Evolutionary conservation across 2,329 filamentous ascomycete genomes (phyloP).

Genomic region (Penicillium sp.): DNA sequence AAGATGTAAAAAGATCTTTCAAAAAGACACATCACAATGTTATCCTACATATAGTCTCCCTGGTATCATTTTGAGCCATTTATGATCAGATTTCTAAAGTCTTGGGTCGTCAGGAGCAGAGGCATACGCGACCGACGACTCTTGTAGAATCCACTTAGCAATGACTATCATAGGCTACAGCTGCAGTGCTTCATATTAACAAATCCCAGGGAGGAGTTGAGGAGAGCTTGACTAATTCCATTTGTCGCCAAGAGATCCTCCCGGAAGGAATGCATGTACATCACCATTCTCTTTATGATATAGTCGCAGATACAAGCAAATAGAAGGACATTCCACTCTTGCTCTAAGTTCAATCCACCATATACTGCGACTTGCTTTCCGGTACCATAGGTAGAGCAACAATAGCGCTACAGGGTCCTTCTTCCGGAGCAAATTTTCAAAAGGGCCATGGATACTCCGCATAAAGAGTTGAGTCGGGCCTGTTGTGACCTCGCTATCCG

Average conservation of each 20-base stretch:
- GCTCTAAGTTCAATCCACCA: slow-evolving; percentile 42
- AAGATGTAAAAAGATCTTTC: too few relatives aligned
- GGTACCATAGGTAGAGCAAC: slow-evolving; percentile 40
- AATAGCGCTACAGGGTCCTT: slow-evolving; percentile 36
- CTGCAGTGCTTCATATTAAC: background rate
- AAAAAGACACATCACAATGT: too few relatives aligned
- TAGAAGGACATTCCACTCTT: slow-evolving; percentile 38
- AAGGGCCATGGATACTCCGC: background rate
- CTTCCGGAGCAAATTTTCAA: background rate
- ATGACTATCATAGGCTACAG: background rate
- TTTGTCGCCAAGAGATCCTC: background rate
- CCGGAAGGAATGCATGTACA: background rate
- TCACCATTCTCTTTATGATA: background rate
- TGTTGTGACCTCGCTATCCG: background rate
- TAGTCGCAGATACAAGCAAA: slow-evolving; percentile 30
- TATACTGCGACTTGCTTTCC: slow-evolving; percentile 33
- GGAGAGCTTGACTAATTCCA: background rate
- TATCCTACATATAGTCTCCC: too few relatives aligned
- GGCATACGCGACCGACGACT: too few relatives aligned
- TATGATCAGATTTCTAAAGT: too few relatives aligned
- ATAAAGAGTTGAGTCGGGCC: background rate
- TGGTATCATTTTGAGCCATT: too few relatives aligned
- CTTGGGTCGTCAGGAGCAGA: too few relatives aligned
- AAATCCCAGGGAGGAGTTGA: background rate
- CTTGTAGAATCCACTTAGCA: too few relatives aligned